phyloP scores from a whole-genome alignment of 1,284 basidiomycete genomes.

The Ganoderma lucidum region DNA sequence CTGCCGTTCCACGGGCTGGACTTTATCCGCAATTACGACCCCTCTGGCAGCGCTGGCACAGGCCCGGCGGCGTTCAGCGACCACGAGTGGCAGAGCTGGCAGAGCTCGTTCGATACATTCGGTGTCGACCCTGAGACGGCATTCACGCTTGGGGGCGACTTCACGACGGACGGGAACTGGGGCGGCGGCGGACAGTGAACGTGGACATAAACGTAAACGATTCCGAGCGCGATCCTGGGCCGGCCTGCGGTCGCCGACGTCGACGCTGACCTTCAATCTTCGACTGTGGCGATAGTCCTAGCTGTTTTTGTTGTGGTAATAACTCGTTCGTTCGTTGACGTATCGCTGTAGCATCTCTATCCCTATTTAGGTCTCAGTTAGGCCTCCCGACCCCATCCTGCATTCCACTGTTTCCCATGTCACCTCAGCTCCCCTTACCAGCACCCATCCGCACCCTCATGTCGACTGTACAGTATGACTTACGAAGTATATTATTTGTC shows the following conservation, averaged over 20 bases:
- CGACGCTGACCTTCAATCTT: background rate
- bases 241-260: background rate
- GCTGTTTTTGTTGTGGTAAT: conserved; percentile 10
- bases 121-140: conserved; percentile 77
- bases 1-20: conserved; percentile 83
- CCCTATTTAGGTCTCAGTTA: conserved; percentile 15
- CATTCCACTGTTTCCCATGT: background rate
- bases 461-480: conserved; percentile 14
- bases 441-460: background rate
- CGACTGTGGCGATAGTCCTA: background rate
- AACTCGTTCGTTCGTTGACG: background rate
- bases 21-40: conserved; percentile 76
- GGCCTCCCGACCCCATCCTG: background rate
- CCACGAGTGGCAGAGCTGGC: conserved; percentile 76
- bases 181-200: conserved; percentile 20
- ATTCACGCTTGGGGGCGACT: conserved; percentile 58
- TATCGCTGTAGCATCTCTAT: conserved; percentile 12
- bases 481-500: conserved; percentile 9
- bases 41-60: conserved; percentile 28
- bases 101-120: conserved; percentile 73
- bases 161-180: conserved; percentile 36
- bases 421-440: background rate
- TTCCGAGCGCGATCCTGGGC: background rate
- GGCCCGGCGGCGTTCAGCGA: conserved; percentile 40
- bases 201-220: background rate